Percentiles rank a stretch among this genome's conserved stretches.
phyloP scores from a whole-genome alignment of 305 asterid species.

The Fraxinus xanthoxyloides region DNA sequence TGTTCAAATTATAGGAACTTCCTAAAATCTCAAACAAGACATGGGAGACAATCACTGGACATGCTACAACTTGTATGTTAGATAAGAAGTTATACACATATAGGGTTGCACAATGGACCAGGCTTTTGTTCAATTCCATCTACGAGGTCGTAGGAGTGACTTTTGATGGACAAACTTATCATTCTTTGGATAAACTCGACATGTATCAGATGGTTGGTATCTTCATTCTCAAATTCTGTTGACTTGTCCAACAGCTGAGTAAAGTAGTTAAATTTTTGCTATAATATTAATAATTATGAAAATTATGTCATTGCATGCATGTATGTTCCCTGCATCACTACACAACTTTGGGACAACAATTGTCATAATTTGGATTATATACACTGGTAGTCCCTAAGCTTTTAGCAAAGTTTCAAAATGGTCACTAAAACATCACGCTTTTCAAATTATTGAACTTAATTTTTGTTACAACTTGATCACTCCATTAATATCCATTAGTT shows the following conservation, averaged over 20 bases:
- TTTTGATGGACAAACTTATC: constrained; percentile 50
- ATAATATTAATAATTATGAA: not conserved
- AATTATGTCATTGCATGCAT: not conserved
- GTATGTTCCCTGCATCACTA: not conserved
- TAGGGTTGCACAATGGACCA: constrained; percentile 30
- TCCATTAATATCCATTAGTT: not conserved
- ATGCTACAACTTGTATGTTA: constrained; percentile 50
- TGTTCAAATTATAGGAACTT: constrained; percentile 47
- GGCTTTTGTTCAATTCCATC: constrained; percentile 53
- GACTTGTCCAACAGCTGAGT: not conserved
- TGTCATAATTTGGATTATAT: not conserved
- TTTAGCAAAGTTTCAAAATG: not conserved
- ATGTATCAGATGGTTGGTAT: constrained; percentile 55
- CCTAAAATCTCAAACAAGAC: constrained; percentile 42
- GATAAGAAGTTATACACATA: constrained; percentile 54
- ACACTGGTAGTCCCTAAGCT: not conserved
- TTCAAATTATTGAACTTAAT: not conserved
- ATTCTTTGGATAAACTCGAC: constrained; percentile 38
- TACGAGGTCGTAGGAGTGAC: constrained; percentile 52
- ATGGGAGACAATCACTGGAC: constrained; percentile 62
- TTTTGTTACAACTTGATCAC: not conserved
- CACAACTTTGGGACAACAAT: not conserved
- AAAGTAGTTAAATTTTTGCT: not conserved
- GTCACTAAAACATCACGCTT: not conserved
- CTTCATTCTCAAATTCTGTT: constrained; percentile 3